Percentiles rank a stretch among this genome's conserved stretches.
These are phyloP conservation scores for Mortierella polycephala DNA, from an alignment of 371 early-diverging fungal genomes.

Conservation along the genomic window DNA sequence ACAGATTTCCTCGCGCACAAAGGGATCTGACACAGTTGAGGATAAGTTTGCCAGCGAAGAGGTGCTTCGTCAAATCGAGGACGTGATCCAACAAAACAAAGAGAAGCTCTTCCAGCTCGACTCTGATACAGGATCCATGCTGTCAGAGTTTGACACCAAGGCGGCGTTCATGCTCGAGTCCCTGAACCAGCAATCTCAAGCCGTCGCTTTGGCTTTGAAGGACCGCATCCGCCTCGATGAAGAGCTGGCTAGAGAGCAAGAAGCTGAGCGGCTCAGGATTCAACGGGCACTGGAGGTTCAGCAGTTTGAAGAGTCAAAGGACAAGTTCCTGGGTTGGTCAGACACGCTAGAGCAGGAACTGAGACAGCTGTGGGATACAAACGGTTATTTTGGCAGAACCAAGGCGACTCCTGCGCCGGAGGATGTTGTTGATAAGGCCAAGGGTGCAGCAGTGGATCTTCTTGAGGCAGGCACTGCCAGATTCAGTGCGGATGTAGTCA, in stretches of 20 bases:
- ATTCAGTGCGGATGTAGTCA: conserved; percentile 4
- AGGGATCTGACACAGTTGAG: not conserved
- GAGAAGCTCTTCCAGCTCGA: conserved; percentile 23
- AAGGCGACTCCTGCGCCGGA: not conserved
- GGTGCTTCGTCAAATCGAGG: conserved; percentile 16
- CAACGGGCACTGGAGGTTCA: conserved; percentile 33
- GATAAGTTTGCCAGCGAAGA: not conserved
- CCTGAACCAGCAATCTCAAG: conserved; percentile 16
- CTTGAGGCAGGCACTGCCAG: conserved; percentile 20
- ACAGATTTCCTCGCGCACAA: not conserved
- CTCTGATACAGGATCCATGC: conserved; percentile 11
- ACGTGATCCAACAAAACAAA: conserved; percentile 13
- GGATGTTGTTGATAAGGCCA: not conserved
- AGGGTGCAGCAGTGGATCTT: not conserved
- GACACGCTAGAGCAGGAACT: conserved; percentile 19
- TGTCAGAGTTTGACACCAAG: conserved; percentile 32
- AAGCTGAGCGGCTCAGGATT: conserved; percentile 33
- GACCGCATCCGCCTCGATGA: conserved; percentile 33
- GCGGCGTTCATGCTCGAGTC: conserved; percentile 15
- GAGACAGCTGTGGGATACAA: conserved; percentile 24
- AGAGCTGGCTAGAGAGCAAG: conserved; percentile 25
- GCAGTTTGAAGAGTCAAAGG: conserved; percentile 30
- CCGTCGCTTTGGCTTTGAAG: conserved; percentile 23
- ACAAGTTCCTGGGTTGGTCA: conserved; percentile 37
- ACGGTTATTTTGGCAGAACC: conserved; percentile 19